Evolutionary conservation across 1,284 basidiomycete species (phyloP), one percentile per base, ranked within the genome.

Genomic region (Papiliotrema laurentii): DNA sequence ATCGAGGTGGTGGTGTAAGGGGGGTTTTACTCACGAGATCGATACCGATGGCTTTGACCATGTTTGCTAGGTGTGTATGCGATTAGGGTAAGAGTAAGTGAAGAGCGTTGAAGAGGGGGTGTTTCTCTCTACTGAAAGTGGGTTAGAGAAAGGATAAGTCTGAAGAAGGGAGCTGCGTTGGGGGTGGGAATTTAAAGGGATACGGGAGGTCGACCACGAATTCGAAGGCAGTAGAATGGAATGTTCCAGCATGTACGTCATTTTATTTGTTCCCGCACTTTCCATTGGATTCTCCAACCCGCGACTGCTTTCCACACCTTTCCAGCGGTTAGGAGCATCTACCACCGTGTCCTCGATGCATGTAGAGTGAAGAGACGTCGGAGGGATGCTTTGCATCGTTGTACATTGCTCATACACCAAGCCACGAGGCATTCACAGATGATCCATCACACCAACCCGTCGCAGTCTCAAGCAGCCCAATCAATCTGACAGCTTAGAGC

Each of bases 21-120:
- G 39, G 26, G 28, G 34, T 19, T 13, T 6, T 13, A 60, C 63
- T 58, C 47, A 63, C 61, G 46, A 65, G 60, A 53, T 69, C 65
- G 73, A 94, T 93, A 78, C 90, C 91, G 75, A 93, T 83, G 62
- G 89, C 90, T 83, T 92, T 93, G 41, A 60, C 58, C 65, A 69
- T 69, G 55, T 54, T 66, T 54, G 16, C 47, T 46, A 27, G 24
- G 31, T 31, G 43, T 19, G 40, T 47, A 26, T n/a, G 16, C 35
- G 27, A 31, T 25, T 43, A 39, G 38, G 21, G 14, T 14, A 35
- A 43, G 25, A 16, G 26, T 24, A 30, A 13, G 21, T 26, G 28
- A 13, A 22, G 16, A 4, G 27, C 33, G n/a, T 34, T 19, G 30
- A 5, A 40, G 25, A 26, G 18, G 34, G 6, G 34, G 43, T 5